Conservation (phyloP, 2,329 filamentous ascomycete species). For the Colletotrichum truncatum region DNA sequence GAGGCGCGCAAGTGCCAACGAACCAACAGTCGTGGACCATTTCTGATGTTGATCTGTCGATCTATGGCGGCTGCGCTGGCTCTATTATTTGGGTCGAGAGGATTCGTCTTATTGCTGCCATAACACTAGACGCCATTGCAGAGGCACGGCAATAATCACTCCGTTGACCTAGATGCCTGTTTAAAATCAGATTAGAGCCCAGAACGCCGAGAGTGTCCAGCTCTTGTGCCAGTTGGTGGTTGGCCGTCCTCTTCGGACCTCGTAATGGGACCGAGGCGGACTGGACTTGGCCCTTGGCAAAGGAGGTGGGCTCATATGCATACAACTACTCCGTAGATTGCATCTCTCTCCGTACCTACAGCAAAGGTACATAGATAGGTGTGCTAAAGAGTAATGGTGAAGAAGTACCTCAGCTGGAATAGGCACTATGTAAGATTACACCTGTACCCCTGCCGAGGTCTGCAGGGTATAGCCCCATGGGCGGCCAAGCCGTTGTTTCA, state of each 20-base stretch:
- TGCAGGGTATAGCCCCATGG: slow-evolving; percentile 23
- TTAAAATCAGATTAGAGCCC: slow-evolving; percentile 30
- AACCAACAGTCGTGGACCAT: not conserved
- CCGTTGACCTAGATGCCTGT: slow-evolving; percentile 12
- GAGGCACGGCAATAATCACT: slow-evolving; percentile 3
- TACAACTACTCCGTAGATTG: not conserved
- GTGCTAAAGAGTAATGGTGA: not conserved
- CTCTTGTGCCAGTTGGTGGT: slow-evolving; percentile 22
- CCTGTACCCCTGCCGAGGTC: slow-evolving; percentile 7
- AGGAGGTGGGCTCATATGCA: slow-evolving; percentile 4
- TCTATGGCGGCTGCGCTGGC: slow-evolving; percentile 1
- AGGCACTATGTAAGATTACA: no score
- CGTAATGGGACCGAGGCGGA: not conserved
- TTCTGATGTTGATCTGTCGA: slow-evolving; percentile 5
- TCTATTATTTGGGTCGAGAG: not conserved
- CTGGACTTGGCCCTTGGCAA: slow-evolving; percentile 22
- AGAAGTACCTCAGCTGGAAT: slow-evolving; percentile 2
- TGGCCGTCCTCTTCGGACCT: slow-evolving; percentile 11
- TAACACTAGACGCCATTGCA: no score
- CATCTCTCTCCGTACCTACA: not conserved
- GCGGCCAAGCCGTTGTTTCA: slow-evolving; percentile 27
- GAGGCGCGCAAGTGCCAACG: not conserved
- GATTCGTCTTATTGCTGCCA: not conserved
- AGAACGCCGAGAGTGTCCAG: slow-evolving; percentile 27
- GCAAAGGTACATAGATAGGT: not conserved